A percentile compares a stretch with the other conserved stretches of the same genome.
These are phyloP conservation scores for Aristolochia contorta DNA, from an alignment of 164 flowering plant species.

Conservation along the genomic window DNA sequence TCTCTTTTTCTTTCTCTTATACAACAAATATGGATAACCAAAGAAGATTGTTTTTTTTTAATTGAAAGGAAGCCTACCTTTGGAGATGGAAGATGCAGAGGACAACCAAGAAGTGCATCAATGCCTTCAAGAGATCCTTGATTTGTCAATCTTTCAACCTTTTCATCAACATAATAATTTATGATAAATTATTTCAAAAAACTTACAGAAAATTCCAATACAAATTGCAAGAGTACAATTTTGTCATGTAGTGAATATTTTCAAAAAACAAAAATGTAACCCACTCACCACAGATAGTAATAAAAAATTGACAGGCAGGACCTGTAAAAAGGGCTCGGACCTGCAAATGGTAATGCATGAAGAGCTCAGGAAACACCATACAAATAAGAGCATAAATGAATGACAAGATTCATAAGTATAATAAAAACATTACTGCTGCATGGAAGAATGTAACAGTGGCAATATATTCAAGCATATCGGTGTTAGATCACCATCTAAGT, in stretches of 20 bases:
- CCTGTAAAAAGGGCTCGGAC: constrained; percentile 39
- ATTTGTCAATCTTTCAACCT: constrained; percentile 77
- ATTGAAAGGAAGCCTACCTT: constrained; percentile 31
- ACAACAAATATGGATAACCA: neutral
- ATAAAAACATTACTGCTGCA: constrained; percentile 26
- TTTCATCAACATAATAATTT: neutral
- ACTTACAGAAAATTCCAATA: no score
- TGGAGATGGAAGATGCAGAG: constrained; percentile 68
- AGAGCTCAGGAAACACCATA: constrained; percentile 1
- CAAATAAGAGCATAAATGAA: neutral
- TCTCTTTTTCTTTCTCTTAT: no score
- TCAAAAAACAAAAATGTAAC: constrained; percentile 1
- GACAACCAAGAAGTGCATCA: constrained; percentile 91
- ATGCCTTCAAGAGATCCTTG: constrained; percentile 90
- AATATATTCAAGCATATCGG: constrained; percentile 76
- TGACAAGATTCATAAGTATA: constrained; percentile 1
- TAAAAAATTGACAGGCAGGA: constrained; percentile 60
- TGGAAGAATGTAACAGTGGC: constrained; percentile 47
- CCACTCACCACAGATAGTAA: constrained; percentile 56
- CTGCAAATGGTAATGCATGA: constrained; percentile 28
- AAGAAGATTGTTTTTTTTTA: neutral
- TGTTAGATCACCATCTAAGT: constrained; percentile 77
- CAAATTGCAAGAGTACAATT: constrained; percentile 2
- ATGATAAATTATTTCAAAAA: no score
- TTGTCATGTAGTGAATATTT: constrained; percentile 1